Conservation (phyloP, 164 flowering plant genomes). For the Echeveria elegans region DNA sequence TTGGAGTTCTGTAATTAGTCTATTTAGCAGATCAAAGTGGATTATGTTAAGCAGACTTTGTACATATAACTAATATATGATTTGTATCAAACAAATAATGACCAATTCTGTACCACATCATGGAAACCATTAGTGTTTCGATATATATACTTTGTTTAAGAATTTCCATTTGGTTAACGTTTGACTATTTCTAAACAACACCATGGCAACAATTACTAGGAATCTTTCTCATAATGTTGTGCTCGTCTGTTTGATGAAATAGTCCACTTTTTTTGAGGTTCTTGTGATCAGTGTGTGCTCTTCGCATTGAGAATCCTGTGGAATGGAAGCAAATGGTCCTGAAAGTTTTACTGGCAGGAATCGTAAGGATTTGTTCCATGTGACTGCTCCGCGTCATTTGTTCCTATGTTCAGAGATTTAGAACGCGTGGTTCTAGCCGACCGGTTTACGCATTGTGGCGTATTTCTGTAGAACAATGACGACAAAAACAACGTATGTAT, state of each 20-base stretch:
- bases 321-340: too few relatives aligned
- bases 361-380: not conserved
- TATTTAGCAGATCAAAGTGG: too few relatives aligned
- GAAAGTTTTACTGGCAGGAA: not conserved
- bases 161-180: not conserved
- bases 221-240: not conserved
- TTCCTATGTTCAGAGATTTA: not conserved
- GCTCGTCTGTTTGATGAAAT: not conserved
- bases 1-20: not conserved
- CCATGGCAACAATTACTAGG: not conserved
- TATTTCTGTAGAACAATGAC: not conserved
- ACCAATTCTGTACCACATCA: not conserved
- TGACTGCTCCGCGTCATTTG: not conserved
- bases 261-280: constrained; percentile 13
- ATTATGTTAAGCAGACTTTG: too few relatives aligned
- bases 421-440: too few relatives aligned
- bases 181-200: not conserved
- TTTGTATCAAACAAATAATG: too few relatives aligned
- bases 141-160: too few relatives aligned
- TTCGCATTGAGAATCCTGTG: not conserved
- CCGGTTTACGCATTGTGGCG: not conserved
- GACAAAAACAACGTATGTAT: too few relatives aligned
- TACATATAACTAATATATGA: too few relatives aligned
- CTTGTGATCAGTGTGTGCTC: not conserved
- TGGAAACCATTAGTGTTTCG: too few relatives aligned